phyloP scores from a whole-genome alignment of 148 eudicot genomes.

The Nyssa sinensis region DNA sequence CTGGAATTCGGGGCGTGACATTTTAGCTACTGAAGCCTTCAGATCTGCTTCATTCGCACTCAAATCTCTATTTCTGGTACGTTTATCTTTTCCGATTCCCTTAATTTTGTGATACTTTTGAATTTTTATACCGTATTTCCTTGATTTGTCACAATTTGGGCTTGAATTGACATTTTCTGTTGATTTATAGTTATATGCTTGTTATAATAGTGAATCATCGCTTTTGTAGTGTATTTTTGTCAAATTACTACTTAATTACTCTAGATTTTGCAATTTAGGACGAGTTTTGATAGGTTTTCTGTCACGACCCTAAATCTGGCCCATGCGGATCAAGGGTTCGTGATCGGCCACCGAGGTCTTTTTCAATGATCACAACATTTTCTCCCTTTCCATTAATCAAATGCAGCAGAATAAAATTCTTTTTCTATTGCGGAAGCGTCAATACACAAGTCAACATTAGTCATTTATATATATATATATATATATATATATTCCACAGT shows the following conservation, averaged over 20 bases:
- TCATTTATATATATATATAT: too few species aligned
- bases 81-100: slow-evolving; percentile 16
- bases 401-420: too few species aligned
- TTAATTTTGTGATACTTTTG: neutral
- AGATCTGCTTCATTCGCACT: slow-evolving; percentile 21
- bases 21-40: neutral
- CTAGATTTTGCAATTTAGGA: neutral
- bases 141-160: neutral
- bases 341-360: too few species aligned
- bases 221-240: neutral
- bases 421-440: too few species aligned
- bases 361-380: too few species aligned
- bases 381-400: too few species aligned
- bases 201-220: neutral
- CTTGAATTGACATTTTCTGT: neutral
- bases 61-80: slow-evolving; percentile 25
- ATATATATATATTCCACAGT: too few species aligned
- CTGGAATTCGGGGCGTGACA: too few species aligned
- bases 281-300: neutral
- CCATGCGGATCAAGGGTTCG: too few species aligned
- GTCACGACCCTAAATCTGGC: too few species aligned
- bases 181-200: neutral
- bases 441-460: too few species aligned
- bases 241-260: neutral
- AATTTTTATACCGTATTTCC: neutral